Conservation (phyloP, 805 yeast genomes). For the Starmerella potacharoeniae region DNA sequence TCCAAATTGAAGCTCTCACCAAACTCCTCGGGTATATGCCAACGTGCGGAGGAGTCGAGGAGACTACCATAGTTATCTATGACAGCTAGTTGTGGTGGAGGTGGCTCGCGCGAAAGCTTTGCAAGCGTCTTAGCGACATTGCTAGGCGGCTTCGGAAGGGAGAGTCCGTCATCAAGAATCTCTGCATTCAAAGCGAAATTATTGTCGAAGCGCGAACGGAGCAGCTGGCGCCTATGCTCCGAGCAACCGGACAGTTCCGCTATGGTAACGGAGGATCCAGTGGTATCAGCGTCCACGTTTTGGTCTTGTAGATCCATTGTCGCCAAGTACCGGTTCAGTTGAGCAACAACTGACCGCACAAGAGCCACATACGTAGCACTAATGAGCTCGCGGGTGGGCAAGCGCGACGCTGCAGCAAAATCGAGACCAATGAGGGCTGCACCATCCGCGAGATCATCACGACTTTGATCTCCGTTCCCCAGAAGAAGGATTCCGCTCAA, state of each 20-base stretch:
- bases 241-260: constrained; percentile 26
- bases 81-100: constrained; percentile 7
- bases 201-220: constrained; percentile 30
- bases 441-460: constrained; percentile 32
- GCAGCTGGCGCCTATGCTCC: constrained; percentile 21
- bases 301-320: constrained; percentile 23
- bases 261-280: constrained; percentile 30
- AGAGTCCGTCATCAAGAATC: constrained; percentile 30
- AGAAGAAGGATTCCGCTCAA: constrained; percentile 32
- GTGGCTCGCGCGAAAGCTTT: constrained; percentile 7
- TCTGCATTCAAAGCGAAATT: constrained; percentile 30
- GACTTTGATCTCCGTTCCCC: constrained; percentile 25
- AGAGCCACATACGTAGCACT: constrained; percentile 28
- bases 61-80: constrained; percentile 20
- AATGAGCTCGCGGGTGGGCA: constrained; percentile 27
- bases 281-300: constrained; percentile 18
- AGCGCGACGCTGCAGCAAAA: constrained; percentile 22
- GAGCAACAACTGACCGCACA: constrained; percentile 26
- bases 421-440: constrained; percentile 33
- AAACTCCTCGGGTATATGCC: constrained; percentile 18
- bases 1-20: constrained; percentile 21
- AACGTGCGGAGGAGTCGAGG: constrained; percentile 23
- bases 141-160: constrained; percentile 25
- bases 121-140: constrained; percentile 17
- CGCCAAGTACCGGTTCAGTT: constrained; percentile 29